Evolutionary conservation across 352 stramenopile species (phyloP), one percentile per base, ranked within the genome.

Genomic region (Pythium grandisporangium): DNA sequence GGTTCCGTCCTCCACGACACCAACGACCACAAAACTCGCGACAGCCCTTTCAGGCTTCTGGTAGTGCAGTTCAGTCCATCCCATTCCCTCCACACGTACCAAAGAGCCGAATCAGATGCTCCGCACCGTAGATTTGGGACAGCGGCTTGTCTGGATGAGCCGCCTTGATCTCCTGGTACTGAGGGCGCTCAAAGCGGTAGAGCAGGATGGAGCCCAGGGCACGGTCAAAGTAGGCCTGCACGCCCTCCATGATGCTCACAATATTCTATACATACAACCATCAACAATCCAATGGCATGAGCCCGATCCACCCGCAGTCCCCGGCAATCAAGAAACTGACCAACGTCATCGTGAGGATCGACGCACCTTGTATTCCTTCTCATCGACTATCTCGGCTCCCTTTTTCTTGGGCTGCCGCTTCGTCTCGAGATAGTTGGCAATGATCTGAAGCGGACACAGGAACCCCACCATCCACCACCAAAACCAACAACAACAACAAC

Each of bases 31-130:
- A n/a, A n/a, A n/a, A n/a, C n/a, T n/a, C n/a, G n/a, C n/a, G n/a
- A n/a, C n/a, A n/a, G n/a, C n/a, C n/a, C n/a, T n/a, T n/a, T n/a
- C n/a, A n/a, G n/a, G n/a, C n/a, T n/a, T n/a, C n/a, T n/a, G n/a
- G n/a, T n/a, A n/a, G n/a, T n/a, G n/a, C n/a, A n/a, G n/a, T n/a
- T n/a, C n/a, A n/a, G n/a, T n/a, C n/a, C n/a, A n/a, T n/a, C n/a
- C n/a, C 6, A 44, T 22, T 13, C 34, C 16, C 8, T 26, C 20
- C 4, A 44, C 21, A 81, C 68, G 59, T 49, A 84, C 85, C 70
- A 58, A 97, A 96, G 16, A 96, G 58, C 33, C 89, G 68, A 19
- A 96, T 66, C 5, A 97, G 63, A 37, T 96, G 84, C 48, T 97
- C 85, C 13, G 76, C 85, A 19, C 87, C 87, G 51, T 97, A 97